Conservation (phyloP, 2,329 filamentous ascomycete genomes). For the Phialophora expanda region DNA sequence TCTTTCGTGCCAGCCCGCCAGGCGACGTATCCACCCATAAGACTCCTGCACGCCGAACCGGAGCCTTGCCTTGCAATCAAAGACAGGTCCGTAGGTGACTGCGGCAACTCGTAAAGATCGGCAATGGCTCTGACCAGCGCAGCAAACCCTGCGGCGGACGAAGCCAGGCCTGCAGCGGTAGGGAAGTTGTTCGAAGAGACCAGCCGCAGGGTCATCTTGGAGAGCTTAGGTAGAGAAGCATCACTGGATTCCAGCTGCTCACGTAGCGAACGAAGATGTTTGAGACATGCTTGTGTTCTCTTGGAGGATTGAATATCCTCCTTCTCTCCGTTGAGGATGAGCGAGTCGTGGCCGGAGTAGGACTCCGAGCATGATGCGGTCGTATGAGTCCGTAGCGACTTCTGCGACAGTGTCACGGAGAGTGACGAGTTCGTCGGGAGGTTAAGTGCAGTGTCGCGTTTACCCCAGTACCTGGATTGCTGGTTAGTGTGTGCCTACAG, state of each 20-base stretch:
- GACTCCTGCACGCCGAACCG: conserved; percentile 87
- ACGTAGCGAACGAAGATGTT: conserved; percentile 79
- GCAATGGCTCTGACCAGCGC: conserved; percentile 78
- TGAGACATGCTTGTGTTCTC: conserved; percentile 92
- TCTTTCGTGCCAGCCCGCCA: conserved; percentile 79
- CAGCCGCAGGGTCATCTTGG: conserved; percentile 76
- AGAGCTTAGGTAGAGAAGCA: conserved; percentile 79
- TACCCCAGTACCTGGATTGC: conserved; percentile 82
- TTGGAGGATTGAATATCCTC: conserved; percentile 82
- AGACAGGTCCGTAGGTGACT: conserved; percentile 80
- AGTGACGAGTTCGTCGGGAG: conserved; percentile 97
- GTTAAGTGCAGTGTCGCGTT: conserved; percentile 90
- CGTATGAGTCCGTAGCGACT: conserved; percentile 91
- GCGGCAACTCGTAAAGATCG: conserved; percentile 83
- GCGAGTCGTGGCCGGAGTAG: conserved; percentile 69
- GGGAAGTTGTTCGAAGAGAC: conserved; percentile 99
- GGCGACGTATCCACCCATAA: conserved; percentile 89
- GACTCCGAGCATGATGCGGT: conserved; percentile 85
- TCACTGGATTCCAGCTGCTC: conserved; percentile 74
- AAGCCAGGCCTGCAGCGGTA: conserved; percentile 83
- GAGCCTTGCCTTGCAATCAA: conserved; percentile 91
- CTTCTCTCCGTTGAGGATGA: conserved; percentile 80
- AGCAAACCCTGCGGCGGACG: conserved; percentile 61
- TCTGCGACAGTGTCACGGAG: conserved; percentile 92
- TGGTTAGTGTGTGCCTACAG: neutral